phyloP scores from a whole-genome alignment of 805 yeast genomes.

The Lipomyces oligophaga region DNA sequence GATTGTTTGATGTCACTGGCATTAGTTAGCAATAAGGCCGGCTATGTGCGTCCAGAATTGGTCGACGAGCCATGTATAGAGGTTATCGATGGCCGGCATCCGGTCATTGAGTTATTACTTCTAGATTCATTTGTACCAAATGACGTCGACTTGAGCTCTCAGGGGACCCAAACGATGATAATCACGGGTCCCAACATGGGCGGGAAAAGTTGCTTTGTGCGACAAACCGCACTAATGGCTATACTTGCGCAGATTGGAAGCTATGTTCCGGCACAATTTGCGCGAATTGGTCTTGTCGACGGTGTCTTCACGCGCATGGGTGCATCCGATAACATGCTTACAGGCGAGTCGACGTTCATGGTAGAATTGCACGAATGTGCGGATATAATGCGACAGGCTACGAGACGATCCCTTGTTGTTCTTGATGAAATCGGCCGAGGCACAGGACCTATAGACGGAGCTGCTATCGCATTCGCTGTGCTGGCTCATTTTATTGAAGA shows the following conservation, averaged over 20 bases:
- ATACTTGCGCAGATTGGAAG: conserved; percentile 78
- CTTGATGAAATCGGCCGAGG: conserved; percentile 80
- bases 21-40: conserved; percentile 49
- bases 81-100: conserved; percentile 59
- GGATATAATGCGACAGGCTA: conserved; percentile 50
- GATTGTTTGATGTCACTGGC: conserved; percentile 70
- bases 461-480: conserved; percentile 72
- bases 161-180: conserved; percentile 52
- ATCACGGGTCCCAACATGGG: conserved; percentile 81
- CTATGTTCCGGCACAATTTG: conserved; percentile 63
- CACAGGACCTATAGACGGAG: conserved; percentile 72
- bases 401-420: conserved; percentile 54
- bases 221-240: conserved; percentile 65
- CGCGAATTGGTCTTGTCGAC: conserved; percentile 64
- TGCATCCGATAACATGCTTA: conserved; percentile 70
- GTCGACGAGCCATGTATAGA: conserved; percentile 46
- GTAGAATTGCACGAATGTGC: conserved; percentile 68
- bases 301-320: conserved; percentile 64
- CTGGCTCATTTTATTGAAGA: conserved; percentile 52
- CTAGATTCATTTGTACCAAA: conserved; percentile 58
- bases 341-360: conserved; percentile 80
- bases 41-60: conserved; percentile 51
- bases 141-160: conserved; percentile 49
- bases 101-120: conserved; percentile 55
- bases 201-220: conserved; percentile 73